These are phyloP conservation scores for Fusarium sambucinum DNA, from an alignment of 2,329 filamentous ascomycete species.

Conservation along the genomic window DNA sequence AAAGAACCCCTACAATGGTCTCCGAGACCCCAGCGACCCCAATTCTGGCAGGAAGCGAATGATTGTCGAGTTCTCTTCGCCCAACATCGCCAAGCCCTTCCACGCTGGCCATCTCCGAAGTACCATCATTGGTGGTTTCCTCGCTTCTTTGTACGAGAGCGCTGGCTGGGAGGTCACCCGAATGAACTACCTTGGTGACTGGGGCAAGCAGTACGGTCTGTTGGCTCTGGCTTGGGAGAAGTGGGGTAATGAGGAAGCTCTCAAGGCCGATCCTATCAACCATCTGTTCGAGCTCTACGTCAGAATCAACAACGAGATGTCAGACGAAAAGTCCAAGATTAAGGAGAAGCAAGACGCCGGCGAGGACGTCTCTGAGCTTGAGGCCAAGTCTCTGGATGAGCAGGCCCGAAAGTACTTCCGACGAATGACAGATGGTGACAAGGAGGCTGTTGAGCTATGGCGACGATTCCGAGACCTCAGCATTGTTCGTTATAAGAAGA, in stretches of 20 bases:
- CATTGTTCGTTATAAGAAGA: constrained; percentile 74
- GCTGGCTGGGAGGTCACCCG: constrained; percentile 79
- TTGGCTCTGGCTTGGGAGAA: constrained; percentile 77
- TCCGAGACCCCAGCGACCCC: constrained; percentile 71
- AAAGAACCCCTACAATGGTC: constrained; percentile 67
- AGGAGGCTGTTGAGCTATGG: constrained; percentile 71
- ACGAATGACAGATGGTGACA: constrained; percentile 76
- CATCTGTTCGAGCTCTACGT: constrained; percentile 88
- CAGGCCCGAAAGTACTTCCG: constrained; percentile 80
- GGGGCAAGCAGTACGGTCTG: constrained; percentile 50
- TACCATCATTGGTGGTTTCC: constrained; percentile 83
- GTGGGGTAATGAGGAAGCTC: constrained; percentile 79
- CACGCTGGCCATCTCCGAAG: constrained; percentile 82
- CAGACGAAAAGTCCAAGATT: constrained; percentile 74
- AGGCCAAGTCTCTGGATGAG: constrained; percentile 74
- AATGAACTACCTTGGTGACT: constrained; percentile 68
- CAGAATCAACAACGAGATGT: constrained; percentile 76
- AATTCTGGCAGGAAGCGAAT: constrained; percentile 72
- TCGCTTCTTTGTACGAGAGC: constrained; percentile 76
- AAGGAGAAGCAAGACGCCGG: constrained; percentile 67
- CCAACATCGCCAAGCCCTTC: constrained; percentile 89
- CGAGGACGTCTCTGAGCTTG: constrained; percentile 61
- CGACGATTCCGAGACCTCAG: constrained; percentile 74
- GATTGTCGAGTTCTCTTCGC: constrained; percentile 85
- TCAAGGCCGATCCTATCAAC: constrained; percentile 80